Evolutionary conservation across 176 grass and related monocot species (phyloP).

Genomic region (Phoenix dactylifera): DNA sequence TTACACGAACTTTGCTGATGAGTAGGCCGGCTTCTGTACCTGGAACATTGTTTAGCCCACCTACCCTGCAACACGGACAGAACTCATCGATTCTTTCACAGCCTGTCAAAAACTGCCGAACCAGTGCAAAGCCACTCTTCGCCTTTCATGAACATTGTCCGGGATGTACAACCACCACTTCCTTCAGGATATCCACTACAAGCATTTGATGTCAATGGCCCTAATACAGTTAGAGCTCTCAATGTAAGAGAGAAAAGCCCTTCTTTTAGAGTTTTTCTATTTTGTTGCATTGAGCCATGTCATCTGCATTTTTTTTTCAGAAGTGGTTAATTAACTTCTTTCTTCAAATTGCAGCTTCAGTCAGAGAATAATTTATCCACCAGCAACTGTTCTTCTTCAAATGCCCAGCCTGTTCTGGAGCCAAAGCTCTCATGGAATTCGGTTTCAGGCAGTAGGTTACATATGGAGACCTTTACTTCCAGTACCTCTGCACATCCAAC

Average conservation of each 20-base stretch:
- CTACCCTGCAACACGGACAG: conserved; percentile 36
- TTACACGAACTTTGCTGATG: conserved; percentile 39
- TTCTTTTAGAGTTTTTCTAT: not conserved
- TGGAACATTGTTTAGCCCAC: conserved; percentile 29
- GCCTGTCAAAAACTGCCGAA: conserved; percentile 43
- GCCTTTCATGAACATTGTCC: conserved; percentile 29
- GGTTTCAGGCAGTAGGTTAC: conserved; percentile 42
- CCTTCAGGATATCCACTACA: conserved; percentile 61
- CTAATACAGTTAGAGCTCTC: conserved; percentile 34
- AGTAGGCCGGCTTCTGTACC: conserved; percentile 28
- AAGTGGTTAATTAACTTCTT: conserved; percentile 16
- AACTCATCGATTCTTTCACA: conserved; percentile 43
- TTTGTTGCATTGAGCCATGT: not conserved
- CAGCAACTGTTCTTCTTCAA: conserved; percentile 32
- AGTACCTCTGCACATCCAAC: conserved; percentile 37
- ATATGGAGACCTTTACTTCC: conserved; percentile 41
- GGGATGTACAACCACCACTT: conserved; percentile 53
- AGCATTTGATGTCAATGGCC: conserved; percentile 47
- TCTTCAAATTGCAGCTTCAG: conserved; percentile 52
- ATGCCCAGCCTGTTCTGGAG: conserved; percentile 49
- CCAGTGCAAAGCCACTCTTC: conserved; percentile 35
- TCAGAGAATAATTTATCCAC: conserved; percentile 45
- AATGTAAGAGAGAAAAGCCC: conserved; percentile 41
- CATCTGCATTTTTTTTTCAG: not conserved
- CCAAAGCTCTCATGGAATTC: conserved; percentile 66